Evolutionary conservation across 345 rosid genomes (phyloP).

Genomic region (Lumnitzera littorea): DNA sequence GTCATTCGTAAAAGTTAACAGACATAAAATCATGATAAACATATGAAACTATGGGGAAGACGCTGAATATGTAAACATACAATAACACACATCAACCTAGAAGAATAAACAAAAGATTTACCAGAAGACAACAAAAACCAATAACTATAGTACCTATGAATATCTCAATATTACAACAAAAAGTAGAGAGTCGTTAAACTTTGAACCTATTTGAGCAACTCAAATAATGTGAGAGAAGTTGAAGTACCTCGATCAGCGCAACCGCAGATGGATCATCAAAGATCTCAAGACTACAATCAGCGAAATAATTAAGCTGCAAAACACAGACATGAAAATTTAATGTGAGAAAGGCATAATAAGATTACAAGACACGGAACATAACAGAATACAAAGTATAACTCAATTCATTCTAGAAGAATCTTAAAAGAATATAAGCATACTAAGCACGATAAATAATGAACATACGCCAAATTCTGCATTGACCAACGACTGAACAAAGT

Average conservation of each 20-base stretch:
- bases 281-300: slow-evolving; percentile 81
- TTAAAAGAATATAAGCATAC: neutral
- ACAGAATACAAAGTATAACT: neutral
- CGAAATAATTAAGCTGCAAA: slow-evolving; percentile 70
- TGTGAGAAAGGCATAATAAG: neutral
- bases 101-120: no score
- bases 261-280: slow-evolving; percentile 83
- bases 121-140: no score
- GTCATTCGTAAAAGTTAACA: no score
- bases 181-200: no score
- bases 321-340: slow-evolving; percentile 1
- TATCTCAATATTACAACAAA: no score
- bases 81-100: no score
- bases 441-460: slow-evolving; percentile 1
- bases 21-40: no score
- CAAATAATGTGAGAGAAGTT: neutral
- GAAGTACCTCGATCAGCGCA: slow-evolving; percentile 71
- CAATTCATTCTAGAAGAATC: neutral
- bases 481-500: slow-evolving; percentile 71
- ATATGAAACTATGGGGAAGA: no score
- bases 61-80: no score
- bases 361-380: neutral
- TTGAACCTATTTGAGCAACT: no score
- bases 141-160: no score
- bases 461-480: slow-evolving; percentile 75